Evolutionary conservation across 306 rosid species (phyloP).

Genomic region (Lathyrus aphaca): DNA sequence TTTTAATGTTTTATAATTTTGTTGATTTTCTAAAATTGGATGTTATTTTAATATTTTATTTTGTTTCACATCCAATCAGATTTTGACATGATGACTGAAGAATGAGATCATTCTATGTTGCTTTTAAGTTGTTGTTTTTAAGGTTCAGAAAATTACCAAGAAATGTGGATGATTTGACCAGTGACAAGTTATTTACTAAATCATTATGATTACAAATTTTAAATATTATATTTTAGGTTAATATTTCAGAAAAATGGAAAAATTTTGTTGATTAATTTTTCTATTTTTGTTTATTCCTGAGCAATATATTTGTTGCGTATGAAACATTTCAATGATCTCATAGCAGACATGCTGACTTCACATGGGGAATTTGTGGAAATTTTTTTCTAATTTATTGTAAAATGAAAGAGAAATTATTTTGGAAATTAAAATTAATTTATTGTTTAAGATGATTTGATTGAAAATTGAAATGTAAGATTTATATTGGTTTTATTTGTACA

Average conservation of each 20-base stretch:
- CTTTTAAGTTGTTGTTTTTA: conserved; percentile 49
- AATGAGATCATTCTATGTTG: conserved; percentile 32
- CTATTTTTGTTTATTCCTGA: conserved; percentile 3
- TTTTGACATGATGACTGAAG: conserved; percentile 33
- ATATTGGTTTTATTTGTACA: no score
- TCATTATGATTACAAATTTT: conserved; percentile 1
- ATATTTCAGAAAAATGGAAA: neutral
- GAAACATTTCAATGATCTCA: conserved; percentile 35
- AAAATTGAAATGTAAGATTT: no score
- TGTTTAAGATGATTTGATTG: no score
- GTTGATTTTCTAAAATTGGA: neutral
- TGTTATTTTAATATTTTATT: conserved; percentile 40
- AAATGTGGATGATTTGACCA: conserved; percentile 43
- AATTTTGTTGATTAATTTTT: neutral
- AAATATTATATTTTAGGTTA: neutral
- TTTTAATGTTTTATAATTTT: neutral
- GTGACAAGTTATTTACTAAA: neutral
- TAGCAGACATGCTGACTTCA: conserved; percentile 22
- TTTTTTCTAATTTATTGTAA: neutral
- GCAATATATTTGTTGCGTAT: conserved; percentile 31
- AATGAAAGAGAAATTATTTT: neutral
- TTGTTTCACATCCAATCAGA: conserved; percentile 47
- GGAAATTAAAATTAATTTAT: neutral
- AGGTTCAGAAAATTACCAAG: conserved; percentile 49
- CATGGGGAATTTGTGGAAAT: neutral